A percentile compares a stretch with the other conserved stretches of the same genome.
These are phyloP conservation scores for Lactifluus piperatus DNA, from an alignment of 768 basidiomycete species.

Conservation along the genomic window DNA sequence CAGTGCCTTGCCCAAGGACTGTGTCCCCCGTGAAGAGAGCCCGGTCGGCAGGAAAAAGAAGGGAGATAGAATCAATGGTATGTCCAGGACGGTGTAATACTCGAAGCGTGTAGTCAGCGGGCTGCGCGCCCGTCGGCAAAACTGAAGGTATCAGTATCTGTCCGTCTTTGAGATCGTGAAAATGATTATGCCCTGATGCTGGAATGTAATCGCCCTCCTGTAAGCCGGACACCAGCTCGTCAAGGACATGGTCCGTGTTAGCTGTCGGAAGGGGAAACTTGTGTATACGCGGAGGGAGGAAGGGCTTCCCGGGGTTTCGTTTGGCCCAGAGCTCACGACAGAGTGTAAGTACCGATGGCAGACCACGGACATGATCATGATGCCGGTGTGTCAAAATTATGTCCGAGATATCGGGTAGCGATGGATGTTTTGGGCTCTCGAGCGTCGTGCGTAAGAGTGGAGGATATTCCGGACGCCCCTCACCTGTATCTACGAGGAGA, in stretches of 20 bases:
- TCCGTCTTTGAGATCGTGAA: slow-evolving; percentile 52
- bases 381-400: slow-evolving; percentile 92
- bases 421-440: slow-evolving; percentile 31
- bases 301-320: slow-evolving; percentile 33
- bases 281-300: slow-evolving; percentile 62
- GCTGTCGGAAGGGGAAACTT: slow-evolving; percentile 47
- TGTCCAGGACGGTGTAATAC: slow-evolving; percentile 88
- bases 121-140: slow-evolving; percentile 2
- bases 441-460: slow-evolving; percentile 57
- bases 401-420: slow-evolving; percentile 63
- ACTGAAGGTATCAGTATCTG: slow-evolving; percentile 39
- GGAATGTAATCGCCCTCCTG: slow-evolving; percentile 40
- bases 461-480: slow-evolving; percentile 61
- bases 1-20: slow-evolving; percentile 82
- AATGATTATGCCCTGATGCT: slow-evolving; percentile 30
- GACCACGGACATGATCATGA: slow-evolving; percentile 74
- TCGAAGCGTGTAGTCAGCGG: slow-evolving; percentile 34
- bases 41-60: slow-evolving; percentile 59
- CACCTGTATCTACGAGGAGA: slow-evolving; percentile 76
- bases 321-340: slow-evolving; percentile 56
- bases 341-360: slow-evolving; percentile 59
- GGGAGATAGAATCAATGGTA: slow-evolving; percentile 74
- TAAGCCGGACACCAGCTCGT: slow-evolving; percentile 34
- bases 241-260: slow-evolving; percentile 30
- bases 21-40: slow-evolving; percentile 88